Evolutionary conservation across 768 basidiomycete species (phyloP).

Genomic region (Rhodocollybia butyracea): DNA sequence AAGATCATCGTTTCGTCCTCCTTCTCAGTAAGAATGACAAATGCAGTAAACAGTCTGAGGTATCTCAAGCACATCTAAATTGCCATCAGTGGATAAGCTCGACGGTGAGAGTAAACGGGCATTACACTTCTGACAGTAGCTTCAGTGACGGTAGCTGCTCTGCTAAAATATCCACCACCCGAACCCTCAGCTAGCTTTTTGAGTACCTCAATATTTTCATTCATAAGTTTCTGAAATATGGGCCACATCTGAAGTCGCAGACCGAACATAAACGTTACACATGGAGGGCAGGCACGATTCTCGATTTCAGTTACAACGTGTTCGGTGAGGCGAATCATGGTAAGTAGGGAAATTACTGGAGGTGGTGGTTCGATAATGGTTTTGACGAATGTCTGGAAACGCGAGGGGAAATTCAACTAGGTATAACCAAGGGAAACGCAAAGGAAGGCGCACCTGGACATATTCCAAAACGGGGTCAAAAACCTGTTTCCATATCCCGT

Average conservation of each 20-base stretch:
- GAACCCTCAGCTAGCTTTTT: conserved; percentile 81
- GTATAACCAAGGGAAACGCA: background rate
- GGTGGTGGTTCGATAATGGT: conserved; percentile 72
- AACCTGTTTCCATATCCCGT: conserved; percentile 85
- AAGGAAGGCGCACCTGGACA: conserved; percentile 49
- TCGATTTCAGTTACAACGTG: conserved; percentile 73
- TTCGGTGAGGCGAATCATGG: conserved; percentile 91
- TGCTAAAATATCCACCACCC: conserved; percentile 58
- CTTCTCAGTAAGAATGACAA: conserved; percentile 76
- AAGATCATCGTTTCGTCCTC: conserved; percentile 97
- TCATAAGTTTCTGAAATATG: conserved; percentile 85
- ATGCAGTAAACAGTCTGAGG: conserved; percentile 74
- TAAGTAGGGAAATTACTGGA: conserved; percentile 72
- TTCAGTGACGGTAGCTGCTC: conserved; percentile 65
- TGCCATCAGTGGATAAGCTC: conserved; percentile 3
- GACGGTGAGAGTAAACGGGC: background rate
- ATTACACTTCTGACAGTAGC: conserved; percentile 58
- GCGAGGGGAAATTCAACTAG: background rate
- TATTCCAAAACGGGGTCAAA: conserved; percentile 91
- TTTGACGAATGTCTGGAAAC: conserved; percentile 59
- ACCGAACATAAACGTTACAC: conserved; percentile 78
- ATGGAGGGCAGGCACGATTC: conserved; percentile 71
- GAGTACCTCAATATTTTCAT: conserved; percentile 76
- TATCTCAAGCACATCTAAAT: conserved; percentile 73
- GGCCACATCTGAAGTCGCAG: conserved; percentile 91